These are phyloP conservation scores for Puccinia brachypodii DNA, from an alignment of 1,284 basidiomycete genomes.

Conservation along the genomic window DNA sequence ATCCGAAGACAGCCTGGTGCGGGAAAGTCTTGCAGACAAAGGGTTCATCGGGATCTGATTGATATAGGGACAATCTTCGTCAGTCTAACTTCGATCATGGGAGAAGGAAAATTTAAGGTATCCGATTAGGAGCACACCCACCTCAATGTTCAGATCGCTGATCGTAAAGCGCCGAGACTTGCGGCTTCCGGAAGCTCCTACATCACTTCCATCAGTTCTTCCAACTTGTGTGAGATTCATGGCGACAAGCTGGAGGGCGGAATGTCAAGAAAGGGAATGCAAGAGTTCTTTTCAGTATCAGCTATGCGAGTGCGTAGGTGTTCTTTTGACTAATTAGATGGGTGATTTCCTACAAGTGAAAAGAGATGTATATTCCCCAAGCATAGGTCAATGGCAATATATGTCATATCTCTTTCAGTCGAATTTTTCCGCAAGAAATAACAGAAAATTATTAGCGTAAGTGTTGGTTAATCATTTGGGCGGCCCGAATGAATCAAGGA, in stretches of 20 bases:
- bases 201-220: slow-evolving; percentile 7
- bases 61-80: neutral
- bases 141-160: slow-evolving; percentile 25
- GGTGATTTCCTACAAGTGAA: neutral
- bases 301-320: neutral
- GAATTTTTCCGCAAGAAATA: neutral
- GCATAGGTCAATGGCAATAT: slow-evolving; percentile 28
- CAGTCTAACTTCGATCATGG: neutral
- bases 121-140: neutral
- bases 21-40: slow-evolving; percentile 32
- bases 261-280: neutral
- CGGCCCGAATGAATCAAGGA: neutral
- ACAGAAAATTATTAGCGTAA: neutral
- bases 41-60: slow-evolving; percentile 39
- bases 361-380: slow-evolving; percentile 24
- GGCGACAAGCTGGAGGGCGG: slow-evolving; percentile 5
- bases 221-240: slow-evolving; percentile 36
- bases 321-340: neutral
- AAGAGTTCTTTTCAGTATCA: neutral
- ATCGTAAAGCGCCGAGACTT: slow-evolving; percentile 30
- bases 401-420: slow-evolving; percentile 10
- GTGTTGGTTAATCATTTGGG: neutral
- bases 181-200: slow-evolving; percentile 15
- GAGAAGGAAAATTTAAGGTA: neutral
- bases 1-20: slow-evolving; percentile 34